Evolutionary conservation across 202 grass and related monocot genomes (phyloP).

Genomic region (Carex arenaria): DNA sequence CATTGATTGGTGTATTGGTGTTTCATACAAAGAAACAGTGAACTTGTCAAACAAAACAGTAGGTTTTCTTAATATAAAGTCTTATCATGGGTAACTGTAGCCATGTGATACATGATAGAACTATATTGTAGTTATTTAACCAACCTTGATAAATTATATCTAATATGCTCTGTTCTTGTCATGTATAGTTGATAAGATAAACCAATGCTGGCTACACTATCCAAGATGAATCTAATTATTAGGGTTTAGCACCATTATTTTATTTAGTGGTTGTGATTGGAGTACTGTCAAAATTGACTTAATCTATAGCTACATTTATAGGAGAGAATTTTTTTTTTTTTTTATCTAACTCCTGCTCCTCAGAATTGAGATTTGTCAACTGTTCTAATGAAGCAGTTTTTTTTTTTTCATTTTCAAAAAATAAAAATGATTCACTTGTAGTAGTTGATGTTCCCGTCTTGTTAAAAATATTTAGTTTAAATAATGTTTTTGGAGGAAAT

Average conservation of each 20-base stretch:
- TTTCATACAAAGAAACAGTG: slow-evolving; percentile 4
- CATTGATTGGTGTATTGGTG: not conserved
- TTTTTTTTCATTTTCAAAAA: no score
- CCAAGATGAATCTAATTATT: not conserved
- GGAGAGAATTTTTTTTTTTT: no score
- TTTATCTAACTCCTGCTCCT: not conserved
- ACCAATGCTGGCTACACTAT: not conserved
- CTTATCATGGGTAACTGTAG: slow-evolving; percentile 1
- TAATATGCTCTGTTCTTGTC: not conserved
- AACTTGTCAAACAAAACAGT: slow-evolving; percentile 15
- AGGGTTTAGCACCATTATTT: not conserved
- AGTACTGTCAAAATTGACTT: not conserved
- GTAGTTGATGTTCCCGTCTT: no score
- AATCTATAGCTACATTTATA: not conserved
- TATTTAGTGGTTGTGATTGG: not conserved
- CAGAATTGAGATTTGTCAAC: not conserved
- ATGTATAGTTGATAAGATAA: slow-evolving; percentile 12
- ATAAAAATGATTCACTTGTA: no score
- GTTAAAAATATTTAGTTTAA: no score
- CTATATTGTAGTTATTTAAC: slow-evolving; percentile 6
- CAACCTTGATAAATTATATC: not conserved
- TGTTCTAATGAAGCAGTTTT: no score
- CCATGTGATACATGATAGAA: slow-evolving; percentile 15
- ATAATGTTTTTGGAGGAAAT: no score
- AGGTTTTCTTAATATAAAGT: slow-evolving; percentile 17